Percentiles rank a stretch among this genome's conserved stretches.
Conservation (phyloP, 345 rosid genomes). For the Moricandia arvensis region DNA sequence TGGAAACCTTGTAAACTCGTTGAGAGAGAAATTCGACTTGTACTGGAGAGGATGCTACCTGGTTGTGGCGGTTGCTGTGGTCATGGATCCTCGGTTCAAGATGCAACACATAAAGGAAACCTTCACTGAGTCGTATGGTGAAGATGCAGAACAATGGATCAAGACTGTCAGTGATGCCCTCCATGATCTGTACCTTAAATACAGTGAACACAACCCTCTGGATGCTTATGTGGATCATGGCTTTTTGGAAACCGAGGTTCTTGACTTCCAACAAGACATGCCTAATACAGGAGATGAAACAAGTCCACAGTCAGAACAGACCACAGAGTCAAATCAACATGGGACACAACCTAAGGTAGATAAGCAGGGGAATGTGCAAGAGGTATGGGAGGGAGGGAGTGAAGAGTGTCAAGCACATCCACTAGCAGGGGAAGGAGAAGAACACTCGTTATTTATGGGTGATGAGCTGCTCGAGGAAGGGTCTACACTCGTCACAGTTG, state of each 20-base stretch:
- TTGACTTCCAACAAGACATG: slow-evolving; percentile 55
- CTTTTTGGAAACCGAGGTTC: slow-evolving; percentile 39
- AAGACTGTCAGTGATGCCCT: slow-evolving; percentile 63
- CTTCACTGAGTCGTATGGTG: slow-evolving; percentile 62
- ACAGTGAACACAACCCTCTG: slow-evolving; percentile 34
- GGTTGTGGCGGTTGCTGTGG: slow-evolving; percentile 67
- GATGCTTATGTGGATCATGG: slow-evolving; percentile 26
- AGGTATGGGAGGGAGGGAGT: slow-evolving; percentile 15
- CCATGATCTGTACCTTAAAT: slow-evolving; percentile 64
- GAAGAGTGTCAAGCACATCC: slow-evolving; percentile 30
- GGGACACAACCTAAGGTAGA: neutral
- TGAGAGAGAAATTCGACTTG: slow-evolving; percentile 55
- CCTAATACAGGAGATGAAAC: slow-evolving; percentile 32
- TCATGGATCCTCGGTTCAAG: slow-evolving; percentile 83
- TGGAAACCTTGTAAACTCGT: slow-evolving; percentile 41
- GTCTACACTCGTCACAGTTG: slow-evolving; percentile 48
- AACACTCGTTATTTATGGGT: neutral
- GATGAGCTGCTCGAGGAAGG: slow-evolving; percentile 42
- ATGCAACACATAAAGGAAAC: slow-evolving; percentile 70
- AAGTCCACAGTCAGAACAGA: slow-evolving; percentile 18
- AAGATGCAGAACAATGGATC: slow-evolving; percentile 50
- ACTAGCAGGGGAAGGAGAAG: slow-evolving; percentile 32
- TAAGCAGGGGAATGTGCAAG: slow-evolving; percentile 40
- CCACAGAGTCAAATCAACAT: neutral
- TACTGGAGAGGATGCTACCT: slow-evolving; percentile 74